Percentiles rank a stretch among this genome's conserved stretches.
Evolutionary conservation across 2,329 filamentous ascomycete genomes (phyloP).

Genomic region (Periconia sp.): DNA sequence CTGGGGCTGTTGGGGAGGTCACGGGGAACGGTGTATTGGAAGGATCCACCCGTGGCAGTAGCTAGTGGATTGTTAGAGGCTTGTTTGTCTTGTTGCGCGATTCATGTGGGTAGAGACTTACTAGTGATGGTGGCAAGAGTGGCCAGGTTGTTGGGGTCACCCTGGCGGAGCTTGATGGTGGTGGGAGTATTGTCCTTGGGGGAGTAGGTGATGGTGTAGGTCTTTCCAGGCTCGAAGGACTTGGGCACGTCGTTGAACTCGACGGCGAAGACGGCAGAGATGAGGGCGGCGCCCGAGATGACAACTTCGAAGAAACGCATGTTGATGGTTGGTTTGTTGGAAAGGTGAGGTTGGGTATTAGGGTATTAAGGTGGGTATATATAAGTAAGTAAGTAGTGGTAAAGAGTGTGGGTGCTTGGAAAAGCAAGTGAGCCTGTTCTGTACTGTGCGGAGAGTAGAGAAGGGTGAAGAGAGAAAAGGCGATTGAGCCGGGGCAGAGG

Average conservation of each 20-base stretch:
- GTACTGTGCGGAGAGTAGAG: slow-evolving; percentile 1
- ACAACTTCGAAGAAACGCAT: slow-evolving; percentile 57
- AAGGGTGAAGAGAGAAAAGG: slow-evolving; percentile 17
- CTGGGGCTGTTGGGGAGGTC: slow-evolving; percentile 48
- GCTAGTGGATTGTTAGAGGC: slow-evolving; percentile 31
- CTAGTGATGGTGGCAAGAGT: slow-evolving; percentile 54
- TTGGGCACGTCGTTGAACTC: slow-evolving; percentile 54
- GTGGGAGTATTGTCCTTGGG: slow-evolving; percentile 48
- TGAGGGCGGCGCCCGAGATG: slow-evolving; percentile 45
- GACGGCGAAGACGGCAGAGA: slow-evolving; percentile 48
- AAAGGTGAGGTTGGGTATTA: slow-evolving; percentile 13
- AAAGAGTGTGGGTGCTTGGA: slow-evolving; percentile 31
- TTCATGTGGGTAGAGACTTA: slow-evolving; percentile 29
- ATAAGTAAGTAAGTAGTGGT: slow-evolving; percentile 4
- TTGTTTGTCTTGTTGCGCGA: background rate
- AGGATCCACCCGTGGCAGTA: slow-evolving; percentile 49
- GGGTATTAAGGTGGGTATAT: slow-evolving; percentile 11
- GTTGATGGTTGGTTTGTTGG: slow-evolving; percentile 19
- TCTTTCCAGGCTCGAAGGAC: slow-evolving; percentile 52
- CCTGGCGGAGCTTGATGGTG: slow-evolving; percentile 60
- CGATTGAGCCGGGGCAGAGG: slow-evolving; percentile 19
- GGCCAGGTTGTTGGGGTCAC: slow-evolving; percentile 51
- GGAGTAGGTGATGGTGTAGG: slow-evolving; percentile 53
- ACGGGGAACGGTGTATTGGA: slow-evolving; percentile 54
- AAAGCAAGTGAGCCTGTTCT: slow-evolving; percentile 15